Percentiles rank a stretch among this genome's conserved stretches.
These are phyloP conservation scores for Auricularia sp. DNA, from an alignment of 768 basidiomycete genomes.

Conservation along the genomic window DNA sequence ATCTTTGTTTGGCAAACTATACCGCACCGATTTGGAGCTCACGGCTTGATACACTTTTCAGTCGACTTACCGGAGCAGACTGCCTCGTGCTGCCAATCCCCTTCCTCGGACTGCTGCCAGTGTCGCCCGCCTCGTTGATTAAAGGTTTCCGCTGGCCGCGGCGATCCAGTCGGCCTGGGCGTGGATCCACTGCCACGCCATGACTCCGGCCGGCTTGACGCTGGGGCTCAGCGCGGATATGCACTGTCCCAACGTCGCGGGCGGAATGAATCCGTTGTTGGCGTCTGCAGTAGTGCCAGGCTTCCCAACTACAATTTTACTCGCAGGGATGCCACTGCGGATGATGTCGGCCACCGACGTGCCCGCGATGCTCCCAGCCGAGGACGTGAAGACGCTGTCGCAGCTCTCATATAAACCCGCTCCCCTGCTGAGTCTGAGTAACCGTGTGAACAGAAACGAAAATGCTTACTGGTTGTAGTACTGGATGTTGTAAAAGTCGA, in stretches of 20 bases:
- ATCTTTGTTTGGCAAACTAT: too few relatives aligned
- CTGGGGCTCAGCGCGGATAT: neutral
- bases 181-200: neutral
- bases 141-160: neutral
- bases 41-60: too few relatives aligned
- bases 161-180: neutral
- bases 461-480: neutral
- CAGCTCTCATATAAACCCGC: slow-evolving; percentile 8
- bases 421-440: neutral
- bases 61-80: too few relatives aligned
- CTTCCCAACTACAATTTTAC: slow-evolving; percentile 31
- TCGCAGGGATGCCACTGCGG: slow-evolving; percentile 19
- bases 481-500: slow-evolving; percentile 23
- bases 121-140: neutral
- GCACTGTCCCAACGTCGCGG: neutral
- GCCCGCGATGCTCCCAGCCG: slow-evolving; percentile 20
- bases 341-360: slow-evolving; percentile 27
- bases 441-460: neutral
- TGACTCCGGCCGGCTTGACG: neutral
- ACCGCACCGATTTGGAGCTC: too few relatives aligned
- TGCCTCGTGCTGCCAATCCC: too few relatives aligned
- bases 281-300: slow-evolving; percentile 10
- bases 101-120: too few relatives aligned
- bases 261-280: neutral
- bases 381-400: slow-evolving; percentile 14